Evolutionary conservation across 169 alveolate species (phyloP).

Genomic region (Plasmodium sp.): DNA sequence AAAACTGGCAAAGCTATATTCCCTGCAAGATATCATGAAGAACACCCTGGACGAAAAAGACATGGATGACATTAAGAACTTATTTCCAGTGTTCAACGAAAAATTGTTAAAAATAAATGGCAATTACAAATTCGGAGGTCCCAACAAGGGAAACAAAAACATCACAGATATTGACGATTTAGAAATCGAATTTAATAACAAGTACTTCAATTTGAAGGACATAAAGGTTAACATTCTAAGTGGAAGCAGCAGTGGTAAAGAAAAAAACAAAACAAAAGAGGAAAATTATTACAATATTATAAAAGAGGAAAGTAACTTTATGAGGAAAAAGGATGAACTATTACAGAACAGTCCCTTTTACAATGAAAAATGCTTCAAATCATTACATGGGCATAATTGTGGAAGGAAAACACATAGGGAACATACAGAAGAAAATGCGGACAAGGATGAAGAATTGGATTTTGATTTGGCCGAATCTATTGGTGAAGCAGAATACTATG

Average conservation of each 20-base stretch:
- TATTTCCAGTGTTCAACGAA: conserved; percentile 32
- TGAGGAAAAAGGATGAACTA: conserved; percentile 39
- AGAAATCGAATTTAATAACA: conserved; percentile 37
- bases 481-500: neutral
- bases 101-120: conserved; percentile 16
- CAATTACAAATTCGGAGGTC: neutral
- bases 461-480: conserved; percentile 13
- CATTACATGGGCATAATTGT: conserved; percentile 7
- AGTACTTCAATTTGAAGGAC: conserved; percentile 45
- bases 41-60: conserved; percentile 13
- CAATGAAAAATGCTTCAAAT: conserved; percentile 27
- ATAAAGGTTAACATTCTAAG: conserved; percentile 28
- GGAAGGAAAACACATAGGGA: neutral
- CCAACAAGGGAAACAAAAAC: neutral
- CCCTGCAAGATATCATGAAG: conserved; percentile 35
- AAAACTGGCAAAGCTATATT: neutral
- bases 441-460: conserved; percentile 50
- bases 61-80: conserved; percentile 16
- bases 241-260: neutral
- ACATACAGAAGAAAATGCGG: neutral
- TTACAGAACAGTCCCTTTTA: conserved; percentile 48
- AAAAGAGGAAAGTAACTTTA: conserved; percentile 21
- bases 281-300: conserved; percentile 14
- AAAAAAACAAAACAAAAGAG: neutral
- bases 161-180: conserved; percentile 28